Evolutionary conservation across 768 basidiomycete species (phyloP).

Genomic region (Terana coerulea): DNA sequence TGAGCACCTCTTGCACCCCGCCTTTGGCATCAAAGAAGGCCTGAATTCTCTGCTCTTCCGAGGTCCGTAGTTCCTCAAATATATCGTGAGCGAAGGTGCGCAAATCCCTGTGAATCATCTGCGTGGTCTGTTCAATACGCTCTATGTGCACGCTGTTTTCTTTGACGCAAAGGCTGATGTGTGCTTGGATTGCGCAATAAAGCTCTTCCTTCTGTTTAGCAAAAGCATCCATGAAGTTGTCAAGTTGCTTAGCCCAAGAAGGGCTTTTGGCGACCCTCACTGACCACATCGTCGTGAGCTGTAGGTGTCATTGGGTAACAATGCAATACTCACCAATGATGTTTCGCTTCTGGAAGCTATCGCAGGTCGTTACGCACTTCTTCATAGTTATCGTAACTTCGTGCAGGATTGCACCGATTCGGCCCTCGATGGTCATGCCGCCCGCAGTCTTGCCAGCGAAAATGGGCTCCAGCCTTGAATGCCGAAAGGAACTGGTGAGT

Average conservation of each 20-base stretch:
- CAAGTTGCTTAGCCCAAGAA: slow-evolving; percentile 9
- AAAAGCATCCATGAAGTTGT: slow-evolving; percentile 5
- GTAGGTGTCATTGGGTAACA: not conserved
- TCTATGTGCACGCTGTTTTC: no score
- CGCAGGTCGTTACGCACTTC: slow-evolving; percentile 1
- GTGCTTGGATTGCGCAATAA: slow-evolving; percentile 2
- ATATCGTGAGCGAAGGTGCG: no score
- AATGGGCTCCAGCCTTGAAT: not conserved
- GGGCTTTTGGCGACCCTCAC: slow-evolving; percentile 9
- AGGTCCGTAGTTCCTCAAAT: no score
- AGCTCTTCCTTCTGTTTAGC: not conserved
- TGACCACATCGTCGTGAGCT: not conserved
- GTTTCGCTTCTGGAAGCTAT: not conserved
- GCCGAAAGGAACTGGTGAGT: not conserved
- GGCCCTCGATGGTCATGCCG: not conserved
- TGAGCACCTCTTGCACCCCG: no score
- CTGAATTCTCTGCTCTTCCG: no score
- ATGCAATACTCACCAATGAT: not conserved
- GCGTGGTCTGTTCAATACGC: no score
- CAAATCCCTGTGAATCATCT: no score
- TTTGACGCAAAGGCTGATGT: slow-evolving; percentile 2
- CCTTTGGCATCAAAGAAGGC: no score
- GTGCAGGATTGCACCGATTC: not conserved
- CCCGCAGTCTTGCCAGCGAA: not conserved
- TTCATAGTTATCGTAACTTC: slow-evolving; percentile 1